These are phyloP conservation scores for Termitomyces sp. DNA, from an alignment of 1,284 basidiomycete genomes.

Conservation along the genomic window DNA sequence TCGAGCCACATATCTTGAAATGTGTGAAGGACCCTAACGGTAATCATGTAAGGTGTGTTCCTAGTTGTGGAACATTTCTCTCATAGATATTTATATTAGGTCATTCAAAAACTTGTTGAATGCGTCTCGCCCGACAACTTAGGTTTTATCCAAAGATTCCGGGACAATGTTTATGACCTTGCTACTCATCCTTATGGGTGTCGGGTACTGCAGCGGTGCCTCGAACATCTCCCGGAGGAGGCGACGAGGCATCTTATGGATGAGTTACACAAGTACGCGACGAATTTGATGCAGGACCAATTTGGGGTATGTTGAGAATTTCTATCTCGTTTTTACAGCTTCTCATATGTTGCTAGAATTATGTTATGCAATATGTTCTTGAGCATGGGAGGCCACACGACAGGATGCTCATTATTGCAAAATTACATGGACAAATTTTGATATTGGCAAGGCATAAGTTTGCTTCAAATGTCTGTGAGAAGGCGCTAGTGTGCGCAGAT, in stretches of 20 bases:
- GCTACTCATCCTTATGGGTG: constrained; percentile 94
- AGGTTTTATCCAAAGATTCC: constrained; percentile 74
- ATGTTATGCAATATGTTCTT: constrained; percentile 93
- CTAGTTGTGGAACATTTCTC: background rate
- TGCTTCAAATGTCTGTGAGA: constrained; percentile 96
- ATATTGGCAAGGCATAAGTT: constrained; percentile 89
- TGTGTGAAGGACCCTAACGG: constrained; percentile 94
- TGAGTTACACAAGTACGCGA: constrained; percentile 74
- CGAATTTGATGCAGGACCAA: constrained; percentile 79
- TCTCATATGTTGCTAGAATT: constrained; percentile 55
- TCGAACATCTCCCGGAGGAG: constrained; percentile 77
- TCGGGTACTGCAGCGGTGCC: constrained; percentile 89
- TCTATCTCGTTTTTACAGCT: background rate
- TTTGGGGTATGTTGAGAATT: constrained; percentile 64
- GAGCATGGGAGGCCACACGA: constrained; percentile 76
- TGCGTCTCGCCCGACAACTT: constrained; percentile 76
- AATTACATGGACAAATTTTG: constrained; percentile 77
- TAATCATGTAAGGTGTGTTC: constrained; percentile 71
- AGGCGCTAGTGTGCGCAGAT: constrained; percentile 72
- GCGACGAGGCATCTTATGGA: constrained; percentile 75
- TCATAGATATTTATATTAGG: constrained; percentile 31
- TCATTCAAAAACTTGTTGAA: constrained; percentile 82
- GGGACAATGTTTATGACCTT: constrained; percentile 79
- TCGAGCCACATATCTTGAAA: constrained; percentile 78
- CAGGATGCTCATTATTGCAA: constrained; percentile 61